Base-by-base conservation (phyloP, 257 asterid species). In the Solanum bulbocastanum region DNA sequence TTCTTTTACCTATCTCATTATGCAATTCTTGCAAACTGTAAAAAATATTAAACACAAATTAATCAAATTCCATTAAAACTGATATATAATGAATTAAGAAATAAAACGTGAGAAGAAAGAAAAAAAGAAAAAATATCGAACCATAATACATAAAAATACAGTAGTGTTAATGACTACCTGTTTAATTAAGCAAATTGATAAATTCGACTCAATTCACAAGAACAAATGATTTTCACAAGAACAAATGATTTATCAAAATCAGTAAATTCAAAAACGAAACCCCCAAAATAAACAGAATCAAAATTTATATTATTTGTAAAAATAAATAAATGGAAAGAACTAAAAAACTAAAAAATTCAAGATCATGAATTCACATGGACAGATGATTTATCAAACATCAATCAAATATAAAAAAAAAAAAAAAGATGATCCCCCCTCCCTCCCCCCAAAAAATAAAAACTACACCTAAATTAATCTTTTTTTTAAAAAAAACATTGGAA, bases 21-120 rank as follows among this genome's bases (percentile, higher is more conserved):
- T 93, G 93, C 98, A 95, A 66, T 90, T 90, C 89, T 90, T 91
- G 92, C 96, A 95, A 91, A 94, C 95, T 94, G 83, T 62, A 52
- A 56, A 72, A 18, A 23, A 14, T 37, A n/a, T 20, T 60, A 36
- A 10, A 6, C 10, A 65, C 3, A 3, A 22, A 22, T 65, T 83
- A 68, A 78, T 25, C 5, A 12, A 15, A 83, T 18, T 8, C 27
- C 33, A 44, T 18, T 39, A 6, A 23, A 2, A 40, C 40, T 3
- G 23, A 74, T 27, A 36, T 14, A 36, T 74, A 35, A 3, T 25
- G 39, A 35, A 73, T 73, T 35, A 13, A 66, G 12, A 66, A 66
- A 33, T 22, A 25, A 25, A 66, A 25, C 12, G 16, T 40, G 32
- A 36, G 13, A 75, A 23, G 3, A n/a, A 75, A 76, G 2, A 40